Evolutionary conservation across 1,284 basidiomycete genomes (phyloP).

Genomic region (Ceratobasidium sp.): DNA sequence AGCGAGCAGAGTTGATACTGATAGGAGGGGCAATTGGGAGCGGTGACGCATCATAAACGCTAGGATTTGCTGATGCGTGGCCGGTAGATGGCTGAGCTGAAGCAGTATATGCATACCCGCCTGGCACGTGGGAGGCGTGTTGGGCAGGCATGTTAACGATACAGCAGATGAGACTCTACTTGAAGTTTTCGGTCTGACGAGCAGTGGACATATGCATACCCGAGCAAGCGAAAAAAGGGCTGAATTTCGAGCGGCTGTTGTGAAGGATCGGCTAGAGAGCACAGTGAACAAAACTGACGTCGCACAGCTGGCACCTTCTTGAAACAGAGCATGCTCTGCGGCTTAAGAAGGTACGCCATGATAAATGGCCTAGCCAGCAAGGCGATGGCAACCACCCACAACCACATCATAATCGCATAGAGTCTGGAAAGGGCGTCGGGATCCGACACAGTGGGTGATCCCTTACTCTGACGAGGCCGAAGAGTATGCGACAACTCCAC

Average conservation of each 20-base stretch:
- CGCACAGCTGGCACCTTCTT: conserved; percentile 43
- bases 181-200: conserved; percentile 41
- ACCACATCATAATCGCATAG: conserved; percentile 44
- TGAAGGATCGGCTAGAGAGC: conserved; percentile 38
- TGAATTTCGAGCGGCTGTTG: conserved; percentile 42
- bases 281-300: conserved; percentile 43
- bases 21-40: conserved; percentile 35
- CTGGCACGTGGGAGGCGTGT: conserved; percentile 44
- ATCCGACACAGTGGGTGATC: conserved; percentile 27
- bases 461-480: conserved; percentile 44
- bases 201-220: conserved; percentile 45
- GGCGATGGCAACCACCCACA: conserved; percentile 45
- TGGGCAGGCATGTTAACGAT: conserved; percentile 41
- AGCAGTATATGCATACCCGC: conserved; percentile 43
- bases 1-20: conserved; percentile 26
- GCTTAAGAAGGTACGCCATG: conserved; percentile 46
- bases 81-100: conserved; percentile 34
- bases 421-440: conserved; percentile 44
- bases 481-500: conserved; percentile 46
- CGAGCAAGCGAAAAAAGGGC: conserved; percentile 45
- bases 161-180: conserved; percentile 44
- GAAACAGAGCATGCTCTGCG: conserved; percentile 42
- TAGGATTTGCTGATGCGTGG: conserved; percentile 36
- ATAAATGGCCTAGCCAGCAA: conserved; percentile 46
- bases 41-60: conserved; percentile 29